A percentile compares a stretch with the other conserved stretches of the same genome.
These are phyloP conservation scores for Polytrichum formosum DNA, from an alignment of 225 moss, liverwort and hornwort species.

Conservation along the genomic window DNA sequence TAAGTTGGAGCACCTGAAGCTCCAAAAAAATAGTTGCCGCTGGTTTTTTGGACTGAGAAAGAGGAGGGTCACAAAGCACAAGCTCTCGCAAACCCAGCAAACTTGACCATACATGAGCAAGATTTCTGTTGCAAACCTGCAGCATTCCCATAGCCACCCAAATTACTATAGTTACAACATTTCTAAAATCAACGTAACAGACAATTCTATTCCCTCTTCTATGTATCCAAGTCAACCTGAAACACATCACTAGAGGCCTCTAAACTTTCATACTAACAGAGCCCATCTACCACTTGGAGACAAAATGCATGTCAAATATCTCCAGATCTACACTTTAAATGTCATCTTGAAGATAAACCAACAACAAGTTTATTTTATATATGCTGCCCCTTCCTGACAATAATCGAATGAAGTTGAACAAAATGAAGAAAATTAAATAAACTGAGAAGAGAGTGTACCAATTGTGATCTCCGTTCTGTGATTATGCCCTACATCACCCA, in stretches of 20 bases:
- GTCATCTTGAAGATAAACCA: no score
- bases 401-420: no score
- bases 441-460: constrained; percentile 32
- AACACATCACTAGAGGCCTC: no score
- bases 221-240: no score
- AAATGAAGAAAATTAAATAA: no score
- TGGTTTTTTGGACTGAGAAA: constrained; percentile 37
- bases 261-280: background rate
- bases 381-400: no score
- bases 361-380: no score
- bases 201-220: background rate
- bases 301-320: no score
- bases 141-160: constrained; percentile 1
- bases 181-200: background rate
- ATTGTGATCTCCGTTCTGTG: constrained; percentile 73
- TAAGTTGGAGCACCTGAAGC: constrained; percentile 35
- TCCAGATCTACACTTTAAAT: no score
- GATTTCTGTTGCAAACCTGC: constrained; percentile 79
- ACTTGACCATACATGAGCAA: constrained; percentile 73
- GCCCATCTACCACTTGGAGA: background rate
- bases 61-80: constrained; percentile 58
- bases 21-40: constrained; percentile 34
- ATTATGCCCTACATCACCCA: constrained; percentile 59
- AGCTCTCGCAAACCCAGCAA: constrained; percentile 62
- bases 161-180: background rate